These are phyloP conservation scores for Rhodamnia argentea DNA, from an alignment of 345 rosid genomes.

Conservation along the genomic window DNA sequence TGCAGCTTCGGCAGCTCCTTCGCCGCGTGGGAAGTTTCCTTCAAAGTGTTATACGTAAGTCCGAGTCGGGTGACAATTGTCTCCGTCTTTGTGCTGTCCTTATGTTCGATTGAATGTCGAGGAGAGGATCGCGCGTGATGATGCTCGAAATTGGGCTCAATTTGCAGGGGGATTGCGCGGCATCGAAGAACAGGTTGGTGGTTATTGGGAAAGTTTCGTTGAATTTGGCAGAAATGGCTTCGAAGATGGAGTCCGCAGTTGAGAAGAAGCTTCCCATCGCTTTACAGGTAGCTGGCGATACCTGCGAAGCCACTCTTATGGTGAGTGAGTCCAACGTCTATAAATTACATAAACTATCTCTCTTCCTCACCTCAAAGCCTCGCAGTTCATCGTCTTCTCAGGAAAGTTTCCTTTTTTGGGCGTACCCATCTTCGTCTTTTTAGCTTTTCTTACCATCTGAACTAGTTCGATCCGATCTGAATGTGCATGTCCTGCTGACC, in stretches of 20 bases:
- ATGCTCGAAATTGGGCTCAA: neutral
- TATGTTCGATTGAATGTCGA: neutral
- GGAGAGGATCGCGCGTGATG: neutral
- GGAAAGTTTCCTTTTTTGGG: neutral
- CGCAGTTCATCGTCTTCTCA: neutral
- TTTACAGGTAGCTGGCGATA: constrained; percentile 3
- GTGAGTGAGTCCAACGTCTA: constrained; percentile 1
- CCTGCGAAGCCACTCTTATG: constrained; percentile 11
- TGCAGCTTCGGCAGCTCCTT: constrained; percentile 6
- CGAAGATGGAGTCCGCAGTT: constrained; percentile 3
- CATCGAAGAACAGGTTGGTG: constrained; percentile 1
- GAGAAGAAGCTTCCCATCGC: constrained; percentile 14
- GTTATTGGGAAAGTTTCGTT: constrained; percentile 7
- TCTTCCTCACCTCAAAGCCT: neutral
- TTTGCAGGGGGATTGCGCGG: constrained; percentile 12
- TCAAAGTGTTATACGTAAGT: constrained; percentile 14
- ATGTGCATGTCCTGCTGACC: neutral
- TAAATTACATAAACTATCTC: neutral
- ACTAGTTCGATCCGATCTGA: neutral
- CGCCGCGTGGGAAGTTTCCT: constrained; percentile 19
- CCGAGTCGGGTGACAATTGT: neutral
- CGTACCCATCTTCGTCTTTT: neutral
- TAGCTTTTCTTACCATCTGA: neutral
- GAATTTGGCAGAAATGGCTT: constrained; percentile 20
- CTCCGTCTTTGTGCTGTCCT: neutral